Evolutionary conservation across 495 filamentous ascomycete species (phyloP).

Genomic region (Choiromyces venosus): DNA sequence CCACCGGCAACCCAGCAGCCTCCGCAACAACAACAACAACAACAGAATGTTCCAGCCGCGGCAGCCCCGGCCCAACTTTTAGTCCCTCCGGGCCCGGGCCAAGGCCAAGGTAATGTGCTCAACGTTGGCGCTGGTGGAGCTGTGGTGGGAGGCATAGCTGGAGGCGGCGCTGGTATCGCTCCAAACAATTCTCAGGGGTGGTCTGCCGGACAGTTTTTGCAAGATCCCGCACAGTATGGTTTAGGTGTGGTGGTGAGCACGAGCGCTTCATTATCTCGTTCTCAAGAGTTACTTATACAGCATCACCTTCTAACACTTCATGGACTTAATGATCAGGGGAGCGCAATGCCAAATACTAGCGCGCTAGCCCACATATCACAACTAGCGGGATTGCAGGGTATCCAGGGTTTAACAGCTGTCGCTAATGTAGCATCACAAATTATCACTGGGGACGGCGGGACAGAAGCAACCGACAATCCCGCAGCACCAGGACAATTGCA

Average conservation of each 20-base stretch:
- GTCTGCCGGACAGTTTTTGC: constrained; percentile 37
- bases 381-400: neutral
- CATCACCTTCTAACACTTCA: neutral
- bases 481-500: neutral
- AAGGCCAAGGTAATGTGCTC: constrained; percentile 9
- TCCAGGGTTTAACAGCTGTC: neutral
- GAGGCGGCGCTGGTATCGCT: constrained; percentile 11
- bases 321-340: neutral
- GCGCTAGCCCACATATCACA: constrained; percentile 2
- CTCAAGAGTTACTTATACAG: neutral
- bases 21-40: neutral
- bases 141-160: constrained; percentile 8
- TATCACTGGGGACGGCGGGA: neutral
- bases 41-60: neutral
- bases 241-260: constrained; percentile 32
- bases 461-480: neutral
- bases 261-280: constrained; percentile 20
- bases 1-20: constrained; percentile 1
- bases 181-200: constrained; percentile 20
- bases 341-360: neutral
- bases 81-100: constrained; percentile 10
- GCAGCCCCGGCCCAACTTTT: neutral
- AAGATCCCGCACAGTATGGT: constrained; percentile 36
- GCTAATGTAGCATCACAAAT: neutral
- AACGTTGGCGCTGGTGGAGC: constrained; percentile 11